Conservation (phyloP, 2,329 filamentous ascomycete species). For the Aspergillus versicolor region DNA sequence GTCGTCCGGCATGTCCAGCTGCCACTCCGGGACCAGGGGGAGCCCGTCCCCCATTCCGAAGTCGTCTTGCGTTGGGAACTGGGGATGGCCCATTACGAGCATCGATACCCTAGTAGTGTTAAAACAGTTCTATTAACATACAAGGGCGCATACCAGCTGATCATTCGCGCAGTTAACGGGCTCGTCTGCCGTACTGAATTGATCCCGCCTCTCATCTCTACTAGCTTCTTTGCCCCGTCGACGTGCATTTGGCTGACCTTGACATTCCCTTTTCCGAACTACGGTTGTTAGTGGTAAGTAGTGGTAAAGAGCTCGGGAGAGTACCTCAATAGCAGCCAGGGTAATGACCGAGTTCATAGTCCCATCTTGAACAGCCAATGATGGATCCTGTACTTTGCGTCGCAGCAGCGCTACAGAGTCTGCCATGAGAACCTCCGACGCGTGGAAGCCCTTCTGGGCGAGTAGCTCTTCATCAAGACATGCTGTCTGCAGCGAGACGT, state of each 20-base stretch:
- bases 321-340: conserved; percentile 57
- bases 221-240: conserved; percentile 50
- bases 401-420: conserved; percentile 57
- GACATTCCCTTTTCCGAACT: conserved; percentile 57
- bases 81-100: conserved; percentile 53
- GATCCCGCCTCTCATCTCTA: conserved; percentile 54
- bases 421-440: conserved; percentile 57
- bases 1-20: conserved; percentile 26
- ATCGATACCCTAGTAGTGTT: conserved; percentile 54
- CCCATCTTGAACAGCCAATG: conserved; percentile 52
- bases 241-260: conserved; percentile 50
- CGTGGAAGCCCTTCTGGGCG: conserved; percentile 53
- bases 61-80: conserved; percentile 56
- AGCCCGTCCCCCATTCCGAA: conserved; percentile 51
- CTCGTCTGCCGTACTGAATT: conserved; percentile 48
- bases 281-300: neutral
- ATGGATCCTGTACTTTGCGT: conserved; percentile 49
- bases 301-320: neutral
- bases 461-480: conserved; percentile 56
- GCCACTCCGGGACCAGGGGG: conserved; percentile 51
- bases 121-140: neutral
- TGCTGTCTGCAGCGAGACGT: conserved; percentile 60
- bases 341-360: conserved; percentile 60
- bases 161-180: conserved; percentile 57
- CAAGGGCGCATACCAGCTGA: conserved; percentile 47